Evolutionary conservation across 1,139 yeast genomes (phyloP).

Genomic region (Candida anutae): DNA sequence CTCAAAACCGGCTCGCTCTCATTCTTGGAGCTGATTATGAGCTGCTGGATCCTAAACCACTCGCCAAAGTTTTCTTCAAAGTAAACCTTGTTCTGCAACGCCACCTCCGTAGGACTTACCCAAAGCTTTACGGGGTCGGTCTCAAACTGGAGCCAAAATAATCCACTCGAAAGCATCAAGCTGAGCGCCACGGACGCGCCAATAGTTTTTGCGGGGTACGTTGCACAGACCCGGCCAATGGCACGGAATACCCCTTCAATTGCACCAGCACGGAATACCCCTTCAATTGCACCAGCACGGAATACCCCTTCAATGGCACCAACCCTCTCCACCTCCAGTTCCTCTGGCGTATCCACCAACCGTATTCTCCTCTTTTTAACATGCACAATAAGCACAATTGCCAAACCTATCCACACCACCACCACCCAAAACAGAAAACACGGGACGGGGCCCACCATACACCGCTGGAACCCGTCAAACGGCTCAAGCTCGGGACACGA

Average conservation of each 20-base stretch:
- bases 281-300: slow-evolving; percentile 9
- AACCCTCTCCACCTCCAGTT: slow-evolving; percentile 13
- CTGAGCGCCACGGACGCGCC: slow-evolving; percentile 36
- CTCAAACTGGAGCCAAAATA: slow-evolving; percentile 52
- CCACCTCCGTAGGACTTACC: slow-evolving; percentile 80
- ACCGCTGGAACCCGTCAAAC: slow-evolving; percentile 29
- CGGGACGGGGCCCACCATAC: slow-evolving; percentile 58
- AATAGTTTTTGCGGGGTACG: slow-evolving; percentile 50
- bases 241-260: slow-evolving; percentile 24
- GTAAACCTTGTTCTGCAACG: slow-evolving; percentile 56
- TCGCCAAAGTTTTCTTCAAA: slow-evolving; percentile 85
- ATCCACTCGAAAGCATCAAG: slow-evolving; percentile 44
- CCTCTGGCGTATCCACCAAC: not conserved
- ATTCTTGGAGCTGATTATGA: slow-evolving; percentile 64
- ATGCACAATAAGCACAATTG: slow-evolving; percentile 29
- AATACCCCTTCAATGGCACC: slow-evolving; percentile 1
- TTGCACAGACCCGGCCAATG: slow-evolving; percentile 49
- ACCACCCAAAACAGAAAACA: slow-evolving; percentile 66
- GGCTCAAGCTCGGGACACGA: slow-evolving; percentile 66
- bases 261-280: slow-evolving; percentile 9
- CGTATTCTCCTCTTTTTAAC: not conserved
- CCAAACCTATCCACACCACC: slow-evolving; percentile 36
- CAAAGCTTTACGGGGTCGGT: slow-evolving; percentile 76
- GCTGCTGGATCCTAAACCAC: slow-evolving; percentile 82
- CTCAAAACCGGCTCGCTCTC: slow-evolving; percentile 47